These are phyloP conservation scores for Copromyces sp. DNA, from an alignment of 495 filamentous ascomycete genomes.

Conservation along the genomic window DNA sequence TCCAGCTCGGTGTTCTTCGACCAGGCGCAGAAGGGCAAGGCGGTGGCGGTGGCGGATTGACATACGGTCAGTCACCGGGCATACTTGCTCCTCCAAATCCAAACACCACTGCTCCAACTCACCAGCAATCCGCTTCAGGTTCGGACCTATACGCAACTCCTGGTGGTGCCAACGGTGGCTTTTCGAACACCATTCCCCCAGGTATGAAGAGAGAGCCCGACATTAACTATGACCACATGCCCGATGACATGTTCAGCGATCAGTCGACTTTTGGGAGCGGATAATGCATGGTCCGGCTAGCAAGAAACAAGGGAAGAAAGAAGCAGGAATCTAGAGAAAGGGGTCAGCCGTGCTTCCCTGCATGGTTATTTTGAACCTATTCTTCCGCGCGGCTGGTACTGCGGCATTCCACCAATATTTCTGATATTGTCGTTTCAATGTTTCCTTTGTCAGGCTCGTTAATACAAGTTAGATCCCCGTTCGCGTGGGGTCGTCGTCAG, in stretches of 20 bases:
- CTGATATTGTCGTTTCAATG: not conserved
- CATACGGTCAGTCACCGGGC: not conserved
- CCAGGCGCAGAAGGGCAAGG: not conserved
- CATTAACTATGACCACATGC: conserved; percentile 23
- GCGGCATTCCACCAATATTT: not conserved
- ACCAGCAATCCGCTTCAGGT: not conserved
- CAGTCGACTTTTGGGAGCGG: conserved; percentile 8
- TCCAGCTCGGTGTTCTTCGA: conserved; percentile 9
- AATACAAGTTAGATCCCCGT: not conserved
- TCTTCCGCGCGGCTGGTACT: not conserved
- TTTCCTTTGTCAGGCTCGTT: not conserved
- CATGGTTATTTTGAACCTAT: not conserved
- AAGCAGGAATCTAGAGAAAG: not conserved
- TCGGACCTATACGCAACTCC: not conserved
- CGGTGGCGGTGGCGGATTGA: not conserved
- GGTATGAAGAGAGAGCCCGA: conserved; percentile 13
- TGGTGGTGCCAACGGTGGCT: conserved; percentile 5
- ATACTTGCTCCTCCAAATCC: not conserved
- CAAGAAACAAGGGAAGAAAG: not conserved
- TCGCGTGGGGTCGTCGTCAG: not conserved
- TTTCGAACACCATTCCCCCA: conserved; percentile 8
- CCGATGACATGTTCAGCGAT: conserved; percentile 20
- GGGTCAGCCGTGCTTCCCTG: not conserved
- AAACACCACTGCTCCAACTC: not conserved
- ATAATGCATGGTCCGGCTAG: not conserved